Base-by-base conservation (phyloP, 495 filamentous ascomycete species). In the Parmelia sp. region DNA sequence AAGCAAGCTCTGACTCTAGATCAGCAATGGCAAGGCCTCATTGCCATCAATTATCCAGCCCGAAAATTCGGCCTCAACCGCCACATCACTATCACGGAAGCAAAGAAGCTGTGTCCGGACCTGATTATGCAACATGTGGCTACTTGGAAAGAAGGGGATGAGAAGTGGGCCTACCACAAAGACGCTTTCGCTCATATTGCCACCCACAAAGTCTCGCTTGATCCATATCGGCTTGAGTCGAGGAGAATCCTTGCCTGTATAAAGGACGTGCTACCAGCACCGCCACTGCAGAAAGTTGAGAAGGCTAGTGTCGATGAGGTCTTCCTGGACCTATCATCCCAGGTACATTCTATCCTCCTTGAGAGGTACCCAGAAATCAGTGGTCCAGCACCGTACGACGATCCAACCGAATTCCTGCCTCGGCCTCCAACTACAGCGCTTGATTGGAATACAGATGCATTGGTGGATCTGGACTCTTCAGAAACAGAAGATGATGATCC, bases 31-130 rank as follows among this genome's bases (percentile, higher is more conserved):
- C 80, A 84, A 74, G 92, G 89, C 21, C 81, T 98, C 23, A 97
- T 98, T 62, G 94, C 94, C 9, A 86, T 98, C 72, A 98, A 98
- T 73, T 98, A 98, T 71, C 88, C 94, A 2, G 91, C 94, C 14
- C 84, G 94, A 21, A 79, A 80, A 0, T 94, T 83, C 66, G 91
- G 90, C 11, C 86, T 98, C 40, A 87, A 78, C 47, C 77, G 93
- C 31, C 88, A 90, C 74, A 73, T 92, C 55, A 86, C 84, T 9
- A 83, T 88, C 42, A 80, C 77, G 10, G 95, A 97, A 70, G 94
- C 94, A n/a, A 87, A 85, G 75, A 93, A 94, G 74, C 73, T 89
- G 47, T 97, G 95, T 69, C 91, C 94, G 33, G 81, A 88, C 17
- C 78, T 98, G 39, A 84, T 95, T 15, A 75, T 88, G 49, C 94